Conservation (phyloP, 805 yeast species). For the Yarrowia sp. region DNA sequence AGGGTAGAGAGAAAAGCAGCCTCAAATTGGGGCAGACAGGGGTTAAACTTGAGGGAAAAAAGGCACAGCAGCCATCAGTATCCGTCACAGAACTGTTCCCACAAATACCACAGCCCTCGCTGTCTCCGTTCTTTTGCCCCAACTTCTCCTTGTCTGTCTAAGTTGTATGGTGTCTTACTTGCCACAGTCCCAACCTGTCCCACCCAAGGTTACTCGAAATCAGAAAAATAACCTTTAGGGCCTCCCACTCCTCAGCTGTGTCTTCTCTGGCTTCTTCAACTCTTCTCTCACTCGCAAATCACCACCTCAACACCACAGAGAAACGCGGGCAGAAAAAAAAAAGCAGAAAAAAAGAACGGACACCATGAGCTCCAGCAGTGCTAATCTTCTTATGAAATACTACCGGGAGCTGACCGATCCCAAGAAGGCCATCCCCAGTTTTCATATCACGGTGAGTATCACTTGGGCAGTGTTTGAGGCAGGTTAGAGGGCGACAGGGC, state of each 20-base stretch:
- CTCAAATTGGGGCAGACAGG: no score
- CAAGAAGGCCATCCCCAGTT: constrained; percentile 68
- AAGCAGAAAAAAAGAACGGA: background rate
- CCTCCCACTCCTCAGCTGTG: constrained; percentile 21
- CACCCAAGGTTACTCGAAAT: no score
- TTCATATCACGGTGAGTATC: constrained; percentile 53
- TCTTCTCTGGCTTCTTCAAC: constrained; percentile 15
- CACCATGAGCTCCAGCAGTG: constrained; percentile 31
- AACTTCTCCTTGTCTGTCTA: no score
- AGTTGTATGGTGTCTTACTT: background rate
- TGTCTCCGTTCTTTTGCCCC: no score
- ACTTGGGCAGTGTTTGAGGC: no score
- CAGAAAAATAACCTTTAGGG: background rate
- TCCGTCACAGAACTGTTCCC: no score
- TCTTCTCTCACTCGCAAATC: constrained; percentile 1
- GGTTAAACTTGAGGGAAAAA: no score
- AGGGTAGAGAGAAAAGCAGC: background rate
- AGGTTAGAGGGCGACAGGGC: no score
- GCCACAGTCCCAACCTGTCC: background rate
- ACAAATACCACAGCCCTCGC: no score
- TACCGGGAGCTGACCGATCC: constrained; percentile 92
- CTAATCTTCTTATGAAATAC: constrained; percentile 83
- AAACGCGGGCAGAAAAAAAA: background rate
- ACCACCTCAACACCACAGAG: background rate
- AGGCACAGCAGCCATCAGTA: no score